phyloP scores from a whole-genome alignment of 2,329 filamentous ascomycete species.

The Fusarium goolgardi region DNA sequence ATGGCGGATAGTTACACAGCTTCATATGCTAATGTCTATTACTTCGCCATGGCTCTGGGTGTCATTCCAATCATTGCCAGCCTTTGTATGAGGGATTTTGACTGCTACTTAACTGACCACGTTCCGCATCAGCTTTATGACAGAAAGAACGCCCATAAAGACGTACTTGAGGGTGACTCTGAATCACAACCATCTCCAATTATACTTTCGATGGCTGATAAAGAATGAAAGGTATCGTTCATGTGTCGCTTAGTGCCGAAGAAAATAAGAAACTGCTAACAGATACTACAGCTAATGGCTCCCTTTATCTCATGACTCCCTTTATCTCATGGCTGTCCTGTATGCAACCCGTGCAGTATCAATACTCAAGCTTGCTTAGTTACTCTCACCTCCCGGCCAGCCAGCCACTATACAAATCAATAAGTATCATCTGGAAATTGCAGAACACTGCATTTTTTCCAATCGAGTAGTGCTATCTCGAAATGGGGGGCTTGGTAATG shows the following conservation, averaged over 20 bases:
- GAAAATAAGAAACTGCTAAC: accelerated
- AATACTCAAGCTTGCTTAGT: neutral
- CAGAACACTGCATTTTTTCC: neutral
- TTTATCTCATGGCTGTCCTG: accelerated
- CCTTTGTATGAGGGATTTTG: neutral
- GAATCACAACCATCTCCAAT: neutral
- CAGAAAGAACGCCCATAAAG: neutral
- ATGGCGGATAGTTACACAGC: neutral
- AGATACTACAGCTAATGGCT: neutral
- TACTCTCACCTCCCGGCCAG: neutral
- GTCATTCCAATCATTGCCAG: neutral
- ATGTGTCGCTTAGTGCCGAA: accelerated
- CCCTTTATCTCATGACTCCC: no score
- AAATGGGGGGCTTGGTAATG: neutral
- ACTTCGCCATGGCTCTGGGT: neutral
- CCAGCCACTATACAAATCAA: accelerated
- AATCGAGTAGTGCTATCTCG: accelerated
- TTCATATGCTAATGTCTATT: neutral
- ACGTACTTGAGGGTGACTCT: neutral
- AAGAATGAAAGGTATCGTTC: neutral
- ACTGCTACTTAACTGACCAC: neutral
- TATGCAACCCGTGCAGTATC: neutral
- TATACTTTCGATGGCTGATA: neutral
- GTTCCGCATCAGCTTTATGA: neutral
- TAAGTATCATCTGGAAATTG: accelerated